Evolutionary conservation across 371 early-diverging fungal genomes (phyloP).

Genomic region (Coemansia sp.): DNA sequence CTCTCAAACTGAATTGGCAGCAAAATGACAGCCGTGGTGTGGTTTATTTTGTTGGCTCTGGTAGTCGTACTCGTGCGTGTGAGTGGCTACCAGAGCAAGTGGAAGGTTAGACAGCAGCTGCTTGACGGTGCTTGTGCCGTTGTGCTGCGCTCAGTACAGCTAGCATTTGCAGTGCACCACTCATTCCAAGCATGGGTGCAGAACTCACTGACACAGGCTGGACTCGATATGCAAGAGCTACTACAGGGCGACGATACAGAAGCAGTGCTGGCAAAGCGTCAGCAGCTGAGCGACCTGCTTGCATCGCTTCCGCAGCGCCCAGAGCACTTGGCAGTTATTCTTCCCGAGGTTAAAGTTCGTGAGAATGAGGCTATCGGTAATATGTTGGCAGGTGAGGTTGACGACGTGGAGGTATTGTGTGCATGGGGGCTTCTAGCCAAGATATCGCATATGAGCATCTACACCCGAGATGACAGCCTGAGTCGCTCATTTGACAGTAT

Average conservation of each 20-base stretch:
- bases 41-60: constrained; percentile 18
- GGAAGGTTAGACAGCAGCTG: constrained; percentile 16
- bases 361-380: background rate
- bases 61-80: constrained; percentile 24
- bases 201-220: constrained; percentile 28
- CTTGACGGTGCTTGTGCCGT: constrained; percentile 26
- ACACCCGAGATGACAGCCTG: constrained; percentile 31
- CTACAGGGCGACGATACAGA: constrained; percentile 31
- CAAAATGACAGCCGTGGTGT: constrained; percentile 17
- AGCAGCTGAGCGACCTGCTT: constrained; percentile 23
- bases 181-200: constrained; percentile 47
- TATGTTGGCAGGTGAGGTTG: constrained; percentile 11
- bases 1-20: background rate
- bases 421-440: constrained; percentile 38
- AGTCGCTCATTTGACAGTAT: constrained; percentile 17
- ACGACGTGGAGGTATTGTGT: constrained; percentile 37
- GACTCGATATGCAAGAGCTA: constrained; percentile 41
- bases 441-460: constrained; percentile 36
- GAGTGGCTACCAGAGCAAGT: constrained; percentile 16
- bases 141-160: constrained; percentile 26
- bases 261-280: constrained; percentile 22
- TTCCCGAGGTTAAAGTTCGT: constrained; percentile 20
- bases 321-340: constrained; percentile 32
- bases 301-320: constrained; percentile 40
- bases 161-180: constrained; percentile 29